Evolutionary conservation across 495 filamentous ascomycete species (phyloP).

Genomic region (Penicillium atrosanguineum): DNA sequence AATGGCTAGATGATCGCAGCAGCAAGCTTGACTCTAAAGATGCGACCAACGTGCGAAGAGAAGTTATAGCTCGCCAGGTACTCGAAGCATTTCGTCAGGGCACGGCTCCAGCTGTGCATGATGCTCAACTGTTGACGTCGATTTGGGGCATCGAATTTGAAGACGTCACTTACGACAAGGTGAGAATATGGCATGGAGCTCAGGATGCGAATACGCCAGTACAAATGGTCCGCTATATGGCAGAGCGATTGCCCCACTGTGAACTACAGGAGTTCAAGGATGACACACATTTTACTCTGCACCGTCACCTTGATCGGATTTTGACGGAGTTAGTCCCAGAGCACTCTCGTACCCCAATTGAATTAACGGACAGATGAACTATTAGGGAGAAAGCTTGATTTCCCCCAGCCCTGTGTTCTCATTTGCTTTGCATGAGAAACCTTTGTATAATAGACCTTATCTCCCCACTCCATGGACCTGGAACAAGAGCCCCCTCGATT

Average conservation of each 20-base stretch:
- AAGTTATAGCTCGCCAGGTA: neutral
- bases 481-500: neutral
- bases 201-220: constrained; percentile 12
- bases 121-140: constrained; percentile 8
- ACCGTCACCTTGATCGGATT: constrained; percentile 11
- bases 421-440: neutral
- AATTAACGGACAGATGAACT: neutral
- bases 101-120: constrained; percentile 2
- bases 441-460: neutral
- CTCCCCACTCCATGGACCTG: neutral
- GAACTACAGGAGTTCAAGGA: constrained; percentile 14
- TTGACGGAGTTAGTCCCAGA: constrained; percentile 12
- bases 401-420: neutral
- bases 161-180: constrained; percentile 3
- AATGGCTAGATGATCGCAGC: constrained; percentile 8
- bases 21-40: neutral
- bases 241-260: constrained; percentile 18
- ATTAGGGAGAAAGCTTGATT: neutral
- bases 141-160: constrained; percentile 10
- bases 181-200: constrained; percentile 10
- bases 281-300: constrained; percentile 20
- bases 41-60: neutral
- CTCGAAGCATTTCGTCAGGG: constrained; percentile 29
- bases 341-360: neutral
- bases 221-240: constrained; percentile 9